Evolutionary conservation across 257 asterid genomes (phyloP).

Genomic region (Solanum appendiculatum): DNA sequence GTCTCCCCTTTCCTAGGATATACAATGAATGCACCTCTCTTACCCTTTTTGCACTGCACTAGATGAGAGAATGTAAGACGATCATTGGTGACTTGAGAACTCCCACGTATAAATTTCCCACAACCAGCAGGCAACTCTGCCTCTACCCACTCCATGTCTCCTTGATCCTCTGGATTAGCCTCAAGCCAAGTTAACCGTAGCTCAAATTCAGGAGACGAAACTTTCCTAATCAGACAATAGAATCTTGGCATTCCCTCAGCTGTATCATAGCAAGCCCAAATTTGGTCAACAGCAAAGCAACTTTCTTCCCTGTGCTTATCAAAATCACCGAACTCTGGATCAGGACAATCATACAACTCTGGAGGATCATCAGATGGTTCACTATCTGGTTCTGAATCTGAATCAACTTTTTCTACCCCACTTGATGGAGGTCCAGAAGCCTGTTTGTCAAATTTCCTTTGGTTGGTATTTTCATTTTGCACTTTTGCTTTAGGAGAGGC

Average conservation of each 20-base stretch:
- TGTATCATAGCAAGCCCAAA: slow-evolving; percentile 75
- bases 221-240: slow-evolving; percentile 50
- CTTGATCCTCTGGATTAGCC: slow-evolving; percentile 34
- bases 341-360: slow-evolving; percentile 26
- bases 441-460: slow-evolving; percentile 6
- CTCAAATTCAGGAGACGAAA: slow-evolving; percentile 28
- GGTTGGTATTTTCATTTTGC: slow-evolving; percentile 4
- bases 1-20: slow-evolving; percentile 61
- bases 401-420: slow-evolving; percentile 27
- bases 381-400: slow-evolving; percentile 25
- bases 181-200: slow-evolving; percentile 58
- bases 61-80: slow-evolving; percentile 41
- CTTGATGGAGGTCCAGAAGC: background rate
- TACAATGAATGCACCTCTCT: slow-evolving; percentile 26
- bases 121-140: slow-evolving; percentile 54
- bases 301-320: slow-evolving; percentile 37
- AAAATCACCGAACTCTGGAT: slow-evolving; percentile 65
- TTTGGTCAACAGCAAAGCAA: slow-evolving; percentile 43
- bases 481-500: slow-evolving; percentile 11
- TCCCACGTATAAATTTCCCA: slow-evolving; percentile 46
- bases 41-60: slow-evolving; percentile 30
- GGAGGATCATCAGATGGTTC: slow-evolving; percentile 1
- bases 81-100: background rate
- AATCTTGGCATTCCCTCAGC: slow-evolving; percentile 78
- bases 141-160: slow-evolving; percentile 24